Evolutionary conservation across 202 grass and related monocot species (phyloP), one percentile per base, ranked within the genome.

Genomic region (Sporobolus alterniflorus): DNA sequence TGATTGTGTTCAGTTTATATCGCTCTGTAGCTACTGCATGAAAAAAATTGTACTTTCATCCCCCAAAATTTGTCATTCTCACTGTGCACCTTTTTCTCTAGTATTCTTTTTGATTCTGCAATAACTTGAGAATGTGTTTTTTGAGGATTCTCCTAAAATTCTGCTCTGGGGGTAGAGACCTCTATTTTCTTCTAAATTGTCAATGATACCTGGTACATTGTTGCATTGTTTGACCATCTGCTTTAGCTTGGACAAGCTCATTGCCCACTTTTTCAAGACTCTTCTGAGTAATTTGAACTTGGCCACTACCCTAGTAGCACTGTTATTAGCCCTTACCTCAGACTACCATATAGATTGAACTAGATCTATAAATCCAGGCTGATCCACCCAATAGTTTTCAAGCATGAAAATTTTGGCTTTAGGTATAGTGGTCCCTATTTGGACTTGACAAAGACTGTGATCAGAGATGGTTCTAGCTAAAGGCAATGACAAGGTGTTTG

Each of bases 131-230:
- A 11, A 9, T 57, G 4, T 26, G 18, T 2, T 7, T 9, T 11
- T 57, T 57, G 1, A 57, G 5, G 1, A 57, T 57, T 0, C 1
- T 1, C 12, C 54, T 26, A 3, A 57, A 57, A 26, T 57, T 57
- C 3, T n/a, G 5, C 9, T 26, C 26, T 22, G 0, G 24, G 54
- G 2, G 26, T 10, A 8, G 3, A 6, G 25, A 57, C 9, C 2
- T 3, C 54, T 25, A 25, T 57, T 21, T 8, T 57, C 54, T 3
- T 57, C 24, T 1, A 60, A 0, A 0, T 29, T 28, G 5, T 57
- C 21, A 5, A 57, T 1, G 2, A 57, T 11, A 0, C 1, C 2
- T 0, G 26, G 7, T 2, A 1, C 5, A 11, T 26, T 7, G 11
- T 57, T 57, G 5, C 1, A 26, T 3, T 57, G 9, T 0, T 22